phyloP scores from a whole-genome alignment of 129 eudicot genomes.

The Escallonia herrerae region DNA sequence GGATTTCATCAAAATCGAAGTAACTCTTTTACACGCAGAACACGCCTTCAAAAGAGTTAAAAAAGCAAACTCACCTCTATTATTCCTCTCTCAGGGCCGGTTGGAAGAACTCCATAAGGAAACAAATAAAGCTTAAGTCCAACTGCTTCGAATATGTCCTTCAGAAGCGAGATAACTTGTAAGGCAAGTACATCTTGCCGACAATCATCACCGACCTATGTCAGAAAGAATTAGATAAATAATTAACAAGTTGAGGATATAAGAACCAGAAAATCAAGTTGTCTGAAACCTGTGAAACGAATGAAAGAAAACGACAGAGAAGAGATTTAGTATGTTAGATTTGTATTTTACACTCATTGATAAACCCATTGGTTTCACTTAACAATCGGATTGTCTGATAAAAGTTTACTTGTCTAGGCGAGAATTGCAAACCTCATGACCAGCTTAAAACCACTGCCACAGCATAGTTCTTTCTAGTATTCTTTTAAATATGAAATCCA shows the following conservation, averaged over 20 bases:
- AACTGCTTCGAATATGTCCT: constrained; percentile 86
- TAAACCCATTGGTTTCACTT: no score
- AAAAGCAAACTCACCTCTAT: constrained; percentile 58
- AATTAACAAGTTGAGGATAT: neutral
- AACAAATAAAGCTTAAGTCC: constrained; percentile 80
- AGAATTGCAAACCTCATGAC: no score
- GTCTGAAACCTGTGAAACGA: neutral
- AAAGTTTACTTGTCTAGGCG: no score
- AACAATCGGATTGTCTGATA: no score
- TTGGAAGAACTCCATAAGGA: constrained; percentile 98
- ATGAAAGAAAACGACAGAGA: neutral
- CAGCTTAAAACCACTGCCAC: no score
- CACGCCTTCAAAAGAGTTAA: no score
- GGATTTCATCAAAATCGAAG: no score
- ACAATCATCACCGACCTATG: constrained; percentile 98
- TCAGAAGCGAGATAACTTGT: constrained; percentile 91
- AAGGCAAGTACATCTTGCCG: constrained; percentile 98
- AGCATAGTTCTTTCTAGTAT: no score
- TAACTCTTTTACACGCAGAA: no score
- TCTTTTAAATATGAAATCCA: no score
- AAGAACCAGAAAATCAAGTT: neutral
- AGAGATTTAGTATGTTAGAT: neutral
- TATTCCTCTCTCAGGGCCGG: constrained; percentile 94
- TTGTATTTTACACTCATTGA: no score
- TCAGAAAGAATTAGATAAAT: constrained; percentile 9